Evolutionary conservation across 768 basidiomycete genomes (phyloP).

Genomic region (Trametes sanguinea): DNA sequence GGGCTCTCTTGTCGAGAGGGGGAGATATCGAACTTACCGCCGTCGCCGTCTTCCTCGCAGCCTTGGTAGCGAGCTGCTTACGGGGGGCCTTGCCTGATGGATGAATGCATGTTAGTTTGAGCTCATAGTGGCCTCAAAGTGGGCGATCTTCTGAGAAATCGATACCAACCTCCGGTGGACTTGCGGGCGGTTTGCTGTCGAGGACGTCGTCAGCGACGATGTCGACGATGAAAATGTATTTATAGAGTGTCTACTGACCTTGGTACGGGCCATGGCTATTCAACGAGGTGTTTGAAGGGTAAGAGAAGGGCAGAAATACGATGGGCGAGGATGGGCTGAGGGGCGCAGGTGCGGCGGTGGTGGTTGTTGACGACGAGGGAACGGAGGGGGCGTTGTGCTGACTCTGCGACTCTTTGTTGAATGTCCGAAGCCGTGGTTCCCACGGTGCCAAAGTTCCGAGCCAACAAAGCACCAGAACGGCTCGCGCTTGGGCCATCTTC

Average conservation of each 20-base stretch:
- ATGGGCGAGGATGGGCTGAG: constrained; percentile 22
- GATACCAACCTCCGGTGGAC: constrained; percentile 88
- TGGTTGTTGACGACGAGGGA: constrained; percentile 30
- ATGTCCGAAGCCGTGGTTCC: constrained; percentile 31
- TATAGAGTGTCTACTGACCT: constrained; percentile 47
- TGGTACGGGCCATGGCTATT: constrained; percentile 80
- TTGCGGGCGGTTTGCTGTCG: constrained; percentile 96
- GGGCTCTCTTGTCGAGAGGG: constrained; percentile 9
- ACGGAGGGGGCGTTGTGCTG: constrained; percentile 25
- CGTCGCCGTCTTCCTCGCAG: constrained; percentile 43
- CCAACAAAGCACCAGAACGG: constrained; percentile 22
- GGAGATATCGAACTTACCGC: constrained; percentile 28
- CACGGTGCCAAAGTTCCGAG: constrained; percentile 30
- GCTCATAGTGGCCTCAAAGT: constrained; percentile 21
- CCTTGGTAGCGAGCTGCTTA: constrained; percentile 49
- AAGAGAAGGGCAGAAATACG: constrained; percentile 17
- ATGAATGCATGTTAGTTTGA: constrained; percentile 31
- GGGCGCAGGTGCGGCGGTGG: constrained; percentile 24
- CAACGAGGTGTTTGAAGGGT: constrained; percentile 22
- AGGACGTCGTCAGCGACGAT: constrained; percentile 35
- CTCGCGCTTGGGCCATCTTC: constrained; percentile 25
- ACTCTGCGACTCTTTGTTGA: constrained; percentile 27
- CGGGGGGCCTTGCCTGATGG: constrained; percentile 41
- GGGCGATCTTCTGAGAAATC: constrained; percentile 21
- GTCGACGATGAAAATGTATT: constrained; percentile 27